phyloP scores from a whole-genome alignment of 768 basidiomycete genomes.

The Pulveroboletus sp. region DNA sequence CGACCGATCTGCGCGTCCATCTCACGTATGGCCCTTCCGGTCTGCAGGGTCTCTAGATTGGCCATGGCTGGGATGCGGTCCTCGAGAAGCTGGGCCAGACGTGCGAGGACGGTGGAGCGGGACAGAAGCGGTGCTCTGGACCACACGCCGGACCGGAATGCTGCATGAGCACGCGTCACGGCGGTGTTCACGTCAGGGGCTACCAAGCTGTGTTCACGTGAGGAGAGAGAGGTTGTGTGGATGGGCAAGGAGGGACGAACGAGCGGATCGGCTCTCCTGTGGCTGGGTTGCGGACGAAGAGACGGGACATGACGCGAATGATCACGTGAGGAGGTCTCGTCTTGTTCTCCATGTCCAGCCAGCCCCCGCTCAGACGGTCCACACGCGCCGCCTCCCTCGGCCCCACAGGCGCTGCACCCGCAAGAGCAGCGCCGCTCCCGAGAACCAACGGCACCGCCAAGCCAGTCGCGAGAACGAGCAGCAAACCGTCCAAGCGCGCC shows the following conservation, averaged over 20 bases:
- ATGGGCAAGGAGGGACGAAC: slow-evolving; percentile 53
- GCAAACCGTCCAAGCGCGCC: slow-evolving; percentile 43
- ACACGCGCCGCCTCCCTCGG: slow-evolving; percentile 49
- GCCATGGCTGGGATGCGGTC: slow-evolving; percentile 56
- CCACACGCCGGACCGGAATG: slow-evolving; percentile 69
- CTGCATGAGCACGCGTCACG: slow-evolving; percentile 51
- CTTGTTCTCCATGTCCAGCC: slow-evolving; percentile 25
- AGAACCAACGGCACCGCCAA: slow-evolving; percentile 30
- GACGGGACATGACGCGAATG: slow-evolving; percentile 28
- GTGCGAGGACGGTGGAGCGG: slow-evolving; percentile 63
- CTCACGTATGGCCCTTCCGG: slow-evolving; percentile 77
- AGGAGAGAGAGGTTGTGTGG: slow-evolving; percentile 14
- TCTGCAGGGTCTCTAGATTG: slow-evolving; percentile 66
- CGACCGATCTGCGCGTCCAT: slow-evolving; percentile 76
- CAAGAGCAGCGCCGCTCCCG: slow-evolving; percentile 31
- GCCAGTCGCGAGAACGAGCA: slow-evolving; percentile 20
- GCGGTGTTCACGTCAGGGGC: slow-evolving; percentile 47
- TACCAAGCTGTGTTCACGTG: slow-evolving; percentile 41
- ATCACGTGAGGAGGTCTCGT: slow-evolving; percentile 14
- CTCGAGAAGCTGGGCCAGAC: slow-evolving; percentile 61
- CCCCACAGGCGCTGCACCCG: slow-evolving; percentile 25
- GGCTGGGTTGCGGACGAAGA: slow-evolving; percentile 67
- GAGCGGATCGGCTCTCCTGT: slow-evolving; percentile 55
- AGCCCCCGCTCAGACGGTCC: slow-evolving; percentile 46
- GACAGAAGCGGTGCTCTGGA: slow-evolving; percentile 53